Conservation (phyloP, 139 green algal genomes). For the Asterochloris sp. region DNA sequence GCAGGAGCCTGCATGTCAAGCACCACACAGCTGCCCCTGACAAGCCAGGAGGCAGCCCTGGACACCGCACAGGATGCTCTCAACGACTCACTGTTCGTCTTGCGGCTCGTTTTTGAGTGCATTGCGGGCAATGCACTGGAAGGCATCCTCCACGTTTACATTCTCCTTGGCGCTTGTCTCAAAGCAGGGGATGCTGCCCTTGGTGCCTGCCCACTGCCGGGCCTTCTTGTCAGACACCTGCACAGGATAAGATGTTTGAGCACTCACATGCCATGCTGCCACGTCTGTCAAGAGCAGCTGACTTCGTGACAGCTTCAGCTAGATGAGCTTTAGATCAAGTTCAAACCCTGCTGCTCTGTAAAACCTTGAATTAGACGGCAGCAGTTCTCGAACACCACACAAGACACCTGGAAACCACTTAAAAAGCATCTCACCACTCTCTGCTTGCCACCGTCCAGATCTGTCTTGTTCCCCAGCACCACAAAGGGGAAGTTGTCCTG, state of each 20-base stretch:
- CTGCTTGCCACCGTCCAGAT: constrained; percentile 78
- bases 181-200: constrained; percentile 94
- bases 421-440: constrained; percentile 58
- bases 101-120: constrained; percentile 91
- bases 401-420: neutral
- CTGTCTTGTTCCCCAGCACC: constrained; percentile 98
- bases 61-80: neutral
- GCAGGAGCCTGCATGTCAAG: neutral
- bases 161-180: constrained; percentile 94
- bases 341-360: no score
- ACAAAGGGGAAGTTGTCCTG: constrained; percentile 98
- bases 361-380: neutral
- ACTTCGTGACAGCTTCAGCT: no score
- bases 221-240: constrained; percentile 94
- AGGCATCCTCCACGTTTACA: constrained; percentile 88
- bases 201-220: constrained; percentile 86
- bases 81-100: constrained; percentile 81
- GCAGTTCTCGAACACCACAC: neutral
- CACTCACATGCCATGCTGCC: no score
- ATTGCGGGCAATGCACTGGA: constrained; percentile 86
- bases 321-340: no score
- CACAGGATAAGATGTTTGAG: neutral
- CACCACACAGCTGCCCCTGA: neutral
- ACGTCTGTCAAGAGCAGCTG: no score
- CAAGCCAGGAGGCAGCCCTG: neutral